Percentiles rank a stretch among this genome's conserved stretches.
phyloP scores from a whole-genome alignment of 2,329 filamentous ascomycete genomes.

The Ophiostoma ips region DNA sequence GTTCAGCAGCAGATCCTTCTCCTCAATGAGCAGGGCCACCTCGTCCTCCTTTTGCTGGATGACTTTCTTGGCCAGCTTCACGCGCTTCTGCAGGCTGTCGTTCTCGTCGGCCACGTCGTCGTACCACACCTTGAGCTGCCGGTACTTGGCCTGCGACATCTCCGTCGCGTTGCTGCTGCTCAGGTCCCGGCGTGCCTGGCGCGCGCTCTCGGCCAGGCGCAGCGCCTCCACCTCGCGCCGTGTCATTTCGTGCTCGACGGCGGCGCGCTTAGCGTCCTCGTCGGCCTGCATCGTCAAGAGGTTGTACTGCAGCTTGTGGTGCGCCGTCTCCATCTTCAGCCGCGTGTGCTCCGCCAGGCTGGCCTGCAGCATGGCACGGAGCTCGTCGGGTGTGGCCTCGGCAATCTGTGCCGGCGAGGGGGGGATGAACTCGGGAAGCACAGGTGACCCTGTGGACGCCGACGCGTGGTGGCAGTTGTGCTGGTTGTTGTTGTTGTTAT shows the following conservation, averaged over 20 bases:
- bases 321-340: conserved; percentile 69
- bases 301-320: conserved; percentile 82
- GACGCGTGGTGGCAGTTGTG: not conserved
- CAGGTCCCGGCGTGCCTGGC: conserved; percentile 42
- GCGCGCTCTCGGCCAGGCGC: conserved; percentile 56
- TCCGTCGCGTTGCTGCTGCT: conserved; percentile 28
- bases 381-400: conserved; percentile 39
- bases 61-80: conserved; percentile 62
- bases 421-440: conserved; percentile 27
- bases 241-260: conserved; percentile 86
- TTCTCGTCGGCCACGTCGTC: conserved; percentile 55
- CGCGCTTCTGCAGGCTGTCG: conserved; percentile 44
- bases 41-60: conserved; percentile 69
- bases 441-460: not conserved
- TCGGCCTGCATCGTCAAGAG: conserved; percentile 72
- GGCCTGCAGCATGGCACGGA: conserved; percentile 41
- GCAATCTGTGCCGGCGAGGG: conserved; percentile 37
- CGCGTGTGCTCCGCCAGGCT: conserved; percentile 42
- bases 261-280: conserved; percentile 73
- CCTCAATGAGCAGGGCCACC: conserved; percentile 54
- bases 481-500: not conserved
- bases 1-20: conserved; percentile 62
- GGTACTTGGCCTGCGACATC: conserved; percentile 38
- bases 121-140: conserved; percentile 51
- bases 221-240: conserved; percentile 76